phyloP scores from a whole-genome alignment of 495 filamentous ascomycete species.

The Lophium mytilinum region DNA sequence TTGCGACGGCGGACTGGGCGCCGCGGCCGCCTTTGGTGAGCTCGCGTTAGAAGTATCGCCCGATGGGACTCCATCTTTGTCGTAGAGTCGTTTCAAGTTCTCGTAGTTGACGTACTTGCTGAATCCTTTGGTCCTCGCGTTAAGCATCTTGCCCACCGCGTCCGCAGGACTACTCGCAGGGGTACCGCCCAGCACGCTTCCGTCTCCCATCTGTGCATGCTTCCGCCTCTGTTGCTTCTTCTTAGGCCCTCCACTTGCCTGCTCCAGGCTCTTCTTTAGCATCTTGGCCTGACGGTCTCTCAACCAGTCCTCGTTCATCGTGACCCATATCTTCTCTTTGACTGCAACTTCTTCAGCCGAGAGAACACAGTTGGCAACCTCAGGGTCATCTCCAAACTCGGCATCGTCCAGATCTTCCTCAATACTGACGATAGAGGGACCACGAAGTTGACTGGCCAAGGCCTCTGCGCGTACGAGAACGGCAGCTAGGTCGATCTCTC shows the following conservation, averaged over 20 bases:
- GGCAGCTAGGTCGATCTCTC: not conserved
- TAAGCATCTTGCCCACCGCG: constrained; percentile 65
- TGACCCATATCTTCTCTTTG: constrained; percentile 89
- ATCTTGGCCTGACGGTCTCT: constrained; percentile 71
- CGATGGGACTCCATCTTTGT: not conserved
- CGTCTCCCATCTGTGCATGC: constrained; percentile 50
- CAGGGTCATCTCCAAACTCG: constrained; percentile 81
- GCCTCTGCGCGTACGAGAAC: constrained; percentile 1
- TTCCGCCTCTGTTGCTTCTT: constrained; percentile 33
- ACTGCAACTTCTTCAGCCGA: constrained; percentile 57
- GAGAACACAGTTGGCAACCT: constrained; percentile 72
- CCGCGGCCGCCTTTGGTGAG: not conserved
- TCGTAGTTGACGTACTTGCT: constrained; percentile 82
- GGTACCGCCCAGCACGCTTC: constrained; percentile 37
- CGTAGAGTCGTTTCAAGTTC: constrained; percentile 6
- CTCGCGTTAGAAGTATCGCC: not conserved
- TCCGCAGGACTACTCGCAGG: constrained; percentile 57
- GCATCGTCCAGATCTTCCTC: constrained; percentile 54
- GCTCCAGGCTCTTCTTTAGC: constrained; percentile 53
- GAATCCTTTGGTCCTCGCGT: constrained; percentile 50
- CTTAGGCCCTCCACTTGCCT: constrained; percentile 34
- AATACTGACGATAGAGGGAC: constrained; percentile 1
- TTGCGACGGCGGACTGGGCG: not conserved
- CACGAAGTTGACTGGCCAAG: not conserved
- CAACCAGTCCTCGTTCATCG: constrained; percentile 84